Evolutionary conservation across 371 early-diverging fungal genomes (phyloP).

Genomic region (Circinella minor): DNA sequence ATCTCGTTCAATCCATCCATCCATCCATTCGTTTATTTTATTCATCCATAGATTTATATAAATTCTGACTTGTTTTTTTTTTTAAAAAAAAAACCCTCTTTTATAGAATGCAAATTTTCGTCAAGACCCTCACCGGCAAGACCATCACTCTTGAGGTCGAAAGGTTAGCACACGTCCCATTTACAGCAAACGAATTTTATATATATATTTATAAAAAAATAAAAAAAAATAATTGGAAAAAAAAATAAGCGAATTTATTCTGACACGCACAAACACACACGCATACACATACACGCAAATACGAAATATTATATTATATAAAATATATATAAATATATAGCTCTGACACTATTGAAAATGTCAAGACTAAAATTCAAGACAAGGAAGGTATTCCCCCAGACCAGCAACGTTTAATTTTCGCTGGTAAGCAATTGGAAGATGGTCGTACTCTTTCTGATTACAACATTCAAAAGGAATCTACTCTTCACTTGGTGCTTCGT

Average conservation of each 20-base stretch:
- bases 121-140: constrained; percentile 91
- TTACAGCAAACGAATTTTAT: not conserved
- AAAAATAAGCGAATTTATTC: not conserved
- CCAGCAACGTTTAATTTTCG: constrained; percentile 99
- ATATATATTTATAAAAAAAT: constrained; percentile 14
- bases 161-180: constrained; percentile 36
- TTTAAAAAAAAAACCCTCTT: not conserved
- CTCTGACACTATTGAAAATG: constrained; percentile 67
- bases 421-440: constrained; percentile 99
- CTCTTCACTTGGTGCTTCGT: constrained; percentile 98
- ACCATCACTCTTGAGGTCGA: constrained; percentile 97
- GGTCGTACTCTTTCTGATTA: constrained; percentile 90
- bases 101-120: constrained; percentile 76
- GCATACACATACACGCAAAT: not conserved
- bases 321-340: constrained; percentile 72
- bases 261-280: constrained; percentile 16
- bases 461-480: constrained; percentile 97
- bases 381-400: constrained; percentile 99
- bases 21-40: constrained; percentile 22
- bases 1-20: constrained; percentile 1
- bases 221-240: not conserved
- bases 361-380: constrained; percentile 98
- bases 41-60: constrained; percentile 18
- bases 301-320: constrained; percentile 62
- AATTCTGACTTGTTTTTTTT: not conserved